Percentiles rank a stretch among this genome's conserved stretches.
These are phyloP conservation scores for Gymnopilus dilepis DNA, from an alignment of 768 basidiomycete genomes.

Conservation along the genomic window DNA sequence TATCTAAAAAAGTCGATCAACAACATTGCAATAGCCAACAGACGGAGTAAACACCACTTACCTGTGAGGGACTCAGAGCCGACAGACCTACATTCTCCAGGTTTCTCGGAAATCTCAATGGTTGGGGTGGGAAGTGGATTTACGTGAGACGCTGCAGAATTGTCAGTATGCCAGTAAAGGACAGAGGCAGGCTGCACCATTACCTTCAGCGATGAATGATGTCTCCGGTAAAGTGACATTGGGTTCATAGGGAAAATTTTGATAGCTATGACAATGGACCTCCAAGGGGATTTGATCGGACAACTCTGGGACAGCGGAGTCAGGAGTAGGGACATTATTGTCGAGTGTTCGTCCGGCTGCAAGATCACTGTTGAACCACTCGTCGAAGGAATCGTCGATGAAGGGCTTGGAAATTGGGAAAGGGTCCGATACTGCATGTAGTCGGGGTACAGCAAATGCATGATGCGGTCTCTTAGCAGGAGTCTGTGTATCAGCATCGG, in stretches of 20 bases:
- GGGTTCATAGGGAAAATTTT: not conserved
- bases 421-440: slow-evolving; percentile 36
- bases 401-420: slow-evolving; percentile 22
- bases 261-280: slow-evolving; percentile 10
- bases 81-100: no score
- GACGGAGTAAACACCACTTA: no score
- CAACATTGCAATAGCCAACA: no score
- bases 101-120: no score
- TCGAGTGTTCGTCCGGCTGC: not conserved
- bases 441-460: slow-evolving; percentile 21
- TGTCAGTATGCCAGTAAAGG: not conserved
- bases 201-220: not conserved
- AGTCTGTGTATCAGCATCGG: slow-evolving; percentile 30
- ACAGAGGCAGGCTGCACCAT: not conserved
- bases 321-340: slow-evolving; percentile 16
- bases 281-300: slow-evolving; percentile 15
- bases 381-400: slow-evolving; percentile 21
- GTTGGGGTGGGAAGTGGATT: no score
- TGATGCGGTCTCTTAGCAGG: slow-evolving; percentile 35
- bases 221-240: not conserved
- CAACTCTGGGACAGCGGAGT: slow-evolving; percentile 3
- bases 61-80: no score
- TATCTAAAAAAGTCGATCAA: no score
- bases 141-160: not conserved
- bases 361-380: slow-evolving; percentile 41